Evolutionary conservation across 164 flowering plant species (phyloP).

Genomic region (Vitis rupestris): DNA sequence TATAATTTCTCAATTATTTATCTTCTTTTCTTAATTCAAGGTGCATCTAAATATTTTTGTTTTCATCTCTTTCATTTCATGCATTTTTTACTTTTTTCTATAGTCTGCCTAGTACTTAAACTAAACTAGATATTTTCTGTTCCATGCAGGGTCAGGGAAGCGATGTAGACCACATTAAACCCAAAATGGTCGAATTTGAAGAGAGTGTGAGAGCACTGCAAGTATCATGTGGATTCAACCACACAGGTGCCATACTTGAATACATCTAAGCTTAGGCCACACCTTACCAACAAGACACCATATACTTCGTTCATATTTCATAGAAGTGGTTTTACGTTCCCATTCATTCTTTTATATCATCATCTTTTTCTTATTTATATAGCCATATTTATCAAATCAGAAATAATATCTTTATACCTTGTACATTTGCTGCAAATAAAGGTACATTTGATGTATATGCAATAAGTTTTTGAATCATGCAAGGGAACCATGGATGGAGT

Average conservation of each 20-base stretch:
- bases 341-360: too few species aligned
- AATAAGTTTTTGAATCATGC: too few species aligned
- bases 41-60: not conserved
- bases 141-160: conserved; percentile 75
- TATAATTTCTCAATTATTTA: not conserved
- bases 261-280: conserved; percentile 13
- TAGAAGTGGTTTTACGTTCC: too few species aligned
- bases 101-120: not conserved
- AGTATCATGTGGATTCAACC: conserved; percentile 95
- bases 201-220: conserved; percentile 55
- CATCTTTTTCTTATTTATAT: too few species aligned
- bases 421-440: too few species aligned
- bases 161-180: conserved; percentile 71
- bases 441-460: too few species aligned
- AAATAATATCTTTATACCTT: too few species aligned
- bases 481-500: too few species aligned
- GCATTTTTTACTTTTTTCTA: not conserved
- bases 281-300: not conserved
- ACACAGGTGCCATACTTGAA: conserved; percentile 85
- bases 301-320: too few species aligned
- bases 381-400: too few species aligned
- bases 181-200: conserved; percentile 51
- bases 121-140: not conserved
- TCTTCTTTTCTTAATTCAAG: too few species aligned
- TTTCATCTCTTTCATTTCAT: not conserved